Evolutionary conservation across 1,139 yeast genomes (phyloP).

Genomic region (Saccharomyces uvarum): DNA sequence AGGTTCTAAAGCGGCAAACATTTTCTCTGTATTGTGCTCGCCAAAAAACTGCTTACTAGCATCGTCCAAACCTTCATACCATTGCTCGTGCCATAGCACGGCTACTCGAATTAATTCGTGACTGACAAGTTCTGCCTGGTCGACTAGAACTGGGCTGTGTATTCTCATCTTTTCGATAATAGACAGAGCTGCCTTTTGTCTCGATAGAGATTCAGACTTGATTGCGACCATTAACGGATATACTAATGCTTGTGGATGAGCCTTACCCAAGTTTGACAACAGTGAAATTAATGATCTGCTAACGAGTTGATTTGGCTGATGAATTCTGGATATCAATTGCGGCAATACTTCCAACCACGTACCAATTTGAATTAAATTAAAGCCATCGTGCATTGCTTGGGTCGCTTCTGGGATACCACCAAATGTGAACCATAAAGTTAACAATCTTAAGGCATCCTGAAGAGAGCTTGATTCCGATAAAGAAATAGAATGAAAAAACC

Average conservation of each 20-base stretch:
- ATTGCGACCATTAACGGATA: conserved; percentile 95
- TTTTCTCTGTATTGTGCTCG: conserved; percentile 88
- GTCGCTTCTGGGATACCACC: conserved; percentile 93
- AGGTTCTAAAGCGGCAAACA: conserved; percentile 88
- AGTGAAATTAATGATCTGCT: conserved; percentile 73
- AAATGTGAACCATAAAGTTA: conserved; percentile 91
- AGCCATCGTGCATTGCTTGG: conserved; percentile 84
- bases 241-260: conserved; percentile 94
- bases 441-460: conserved; percentile 82
- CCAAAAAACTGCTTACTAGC: conserved; percentile 92
- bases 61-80: conserved; percentile 97
- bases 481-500: conserved; percentile 91
- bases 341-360: conserved; percentile 95
- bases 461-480: conserved; percentile 78
- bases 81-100: conserved; percentile 93
- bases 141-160: conserved; percentile 77
- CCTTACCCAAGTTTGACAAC: conserved; percentile 81
- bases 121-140: conserved; percentile 91
- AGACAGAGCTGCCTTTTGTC: conserved; percentile 86
- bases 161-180: conserved; percentile 88
- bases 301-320: conserved; percentile 85
- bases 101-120: conserved; percentile 90
- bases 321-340: conserved; percentile 90
- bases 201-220: conserved; percentile 80
- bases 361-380: conserved; percentile 79